Percentiles rank a stretch among this genome's conserved stretches.
phyloP scores from a whole-genome alignment of 1,284 basidiomycete species.

The Amylostereum areolatum region DNA sequence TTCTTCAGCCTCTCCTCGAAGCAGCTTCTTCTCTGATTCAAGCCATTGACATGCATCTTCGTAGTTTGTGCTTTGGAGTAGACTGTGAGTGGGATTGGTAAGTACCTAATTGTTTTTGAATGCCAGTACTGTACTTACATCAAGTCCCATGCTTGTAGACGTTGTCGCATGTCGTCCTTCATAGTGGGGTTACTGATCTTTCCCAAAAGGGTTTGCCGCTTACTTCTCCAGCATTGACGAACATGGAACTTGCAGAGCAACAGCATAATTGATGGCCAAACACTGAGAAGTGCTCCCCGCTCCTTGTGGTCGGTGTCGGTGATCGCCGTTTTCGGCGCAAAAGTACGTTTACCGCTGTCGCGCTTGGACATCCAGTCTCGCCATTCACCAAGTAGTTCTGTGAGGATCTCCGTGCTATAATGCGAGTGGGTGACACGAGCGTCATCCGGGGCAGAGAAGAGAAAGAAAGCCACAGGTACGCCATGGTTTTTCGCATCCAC shows the following conservation, averaged over 20 bases:
- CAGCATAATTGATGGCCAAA: slow-evolving; percentile 25
- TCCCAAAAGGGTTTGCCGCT: slow-evolving; percentile 14
- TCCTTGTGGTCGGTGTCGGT: slow-evolving; percentile 35
- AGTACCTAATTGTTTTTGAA: no score
- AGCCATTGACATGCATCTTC: no score
- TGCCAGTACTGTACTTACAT: no score
- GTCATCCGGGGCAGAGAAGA: slow-evolving; percentile 31
- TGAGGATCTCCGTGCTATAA: slow-evolving; percentile 27
- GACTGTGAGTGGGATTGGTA: no score
- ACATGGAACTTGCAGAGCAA: slow-evolving; percentile 35
- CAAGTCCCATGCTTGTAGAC: no score
- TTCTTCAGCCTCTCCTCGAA: no score
- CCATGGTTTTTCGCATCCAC: slow-evolving; percentile 23
- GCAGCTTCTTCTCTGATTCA: no score
- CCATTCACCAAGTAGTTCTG: slow-evolving; percentile 22
- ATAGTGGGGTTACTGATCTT: no score
- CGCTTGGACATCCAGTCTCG: slow-evolving; percentile 8
- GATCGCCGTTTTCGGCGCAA: slow-evolving; percentile 23
- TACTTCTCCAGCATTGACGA: slow-evolving; percentile 31
- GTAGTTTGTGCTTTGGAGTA: no score
- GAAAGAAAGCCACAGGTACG: slow-evolving; percentile 27
- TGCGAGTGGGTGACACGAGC: slow-evolving; percentile 25
- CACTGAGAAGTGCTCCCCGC: slow-evolving; percentile 21
- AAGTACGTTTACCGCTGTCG: slow-evolving; percentile 9
- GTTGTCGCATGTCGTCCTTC: no score